Evolutionary conservation across 495 filamentous ascomycete species (phyloP).

Genomic region (Tuber brumale): DNA sequence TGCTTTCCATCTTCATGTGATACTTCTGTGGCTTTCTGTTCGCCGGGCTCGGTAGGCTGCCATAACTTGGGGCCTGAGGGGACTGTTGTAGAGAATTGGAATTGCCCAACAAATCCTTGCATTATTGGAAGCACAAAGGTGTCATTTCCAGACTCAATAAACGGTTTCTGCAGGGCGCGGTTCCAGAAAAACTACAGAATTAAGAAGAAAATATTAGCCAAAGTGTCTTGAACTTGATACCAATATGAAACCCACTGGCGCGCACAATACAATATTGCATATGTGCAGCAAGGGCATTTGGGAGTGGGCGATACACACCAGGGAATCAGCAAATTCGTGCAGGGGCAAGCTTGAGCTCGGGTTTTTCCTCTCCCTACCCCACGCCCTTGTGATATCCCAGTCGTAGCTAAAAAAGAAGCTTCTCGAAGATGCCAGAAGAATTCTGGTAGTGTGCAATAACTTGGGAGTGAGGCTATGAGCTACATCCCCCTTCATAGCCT

Average conservation of each 20-base stretch:
- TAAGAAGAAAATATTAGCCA: slow-evolving; percentile 24
- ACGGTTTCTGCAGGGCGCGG: slow-evolving; percentile 61
- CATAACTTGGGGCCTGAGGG: slow-evolving; percentile 24
- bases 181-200: slow-evolving; percentile 81
- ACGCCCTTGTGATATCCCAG: slow-evolving; percentile 69
- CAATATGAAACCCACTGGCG: neutral
- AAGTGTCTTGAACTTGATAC: neutral
- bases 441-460: slow-evolving; percentile 69
- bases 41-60: slow-evolving; percentile 32
- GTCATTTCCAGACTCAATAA: slow-evolving; percentile 62
- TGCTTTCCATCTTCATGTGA: slow-evolving; percentile 17
- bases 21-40: slow-evolving; percentile 18
- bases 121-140: slow-evolving; percentile 72
- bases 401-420: slow-evolving; percentile 95
- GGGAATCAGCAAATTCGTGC: slow-evolving; percentile 64
- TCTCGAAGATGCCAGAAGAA: slow-evolving; percentile 66
- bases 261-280: neutral
- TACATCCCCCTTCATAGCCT: slow-evolving; percentile 41
- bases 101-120: slow-evolving; percentile 91
- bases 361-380: slow-evolving; percentile 23
- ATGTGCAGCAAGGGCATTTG: neutral
- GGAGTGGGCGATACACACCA: slow-evolving; percentile 47
- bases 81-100: slow-evolving; percentile 55
- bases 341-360: slow-evolving; percentile 53
- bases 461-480: slow-evolving; percentile 65